These are phyloP conservation scores for Boletus edulis DNA, from an alignment of 768 basidiomycete species.

Conservation along the genomic window DNA sequence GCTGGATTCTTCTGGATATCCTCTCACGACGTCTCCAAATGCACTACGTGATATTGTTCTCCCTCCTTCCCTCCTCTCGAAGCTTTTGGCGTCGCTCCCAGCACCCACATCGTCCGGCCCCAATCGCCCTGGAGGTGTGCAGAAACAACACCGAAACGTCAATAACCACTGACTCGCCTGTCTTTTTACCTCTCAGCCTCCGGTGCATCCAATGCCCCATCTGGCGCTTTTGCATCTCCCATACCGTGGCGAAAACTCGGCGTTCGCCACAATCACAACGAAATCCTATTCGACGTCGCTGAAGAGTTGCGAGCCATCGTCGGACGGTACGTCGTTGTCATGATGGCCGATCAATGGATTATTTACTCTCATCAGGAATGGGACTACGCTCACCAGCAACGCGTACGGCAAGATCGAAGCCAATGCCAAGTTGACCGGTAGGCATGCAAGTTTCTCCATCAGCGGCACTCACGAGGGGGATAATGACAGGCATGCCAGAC, in stretches of 20 bases:
- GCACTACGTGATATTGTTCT: constrained; percentile 91
- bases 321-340: constrained; percentile 23
- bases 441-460: neutral
- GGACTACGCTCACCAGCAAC: constrained; percentile 59
- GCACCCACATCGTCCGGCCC: constrained; percentile 23
- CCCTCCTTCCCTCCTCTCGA: constrained; percentile 82
- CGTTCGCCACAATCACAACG: constrained; percentile 80
- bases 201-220: constrained; percentile 35
- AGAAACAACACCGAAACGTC: neutral
- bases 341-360: neutral
- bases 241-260: constrained; percentile 93
- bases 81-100: constrained; percentile 47
- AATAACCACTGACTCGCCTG: neutral
- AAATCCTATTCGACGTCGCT: constrained; percentile 88
- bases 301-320: constrained; percentile 67
- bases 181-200: constrained; percentile 14
- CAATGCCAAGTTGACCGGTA: constrained; percentile 76
- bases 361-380: constrained; percentile 46
- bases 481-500: constrained; percentile 77
- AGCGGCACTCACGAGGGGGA: neutral
- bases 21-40: constrained; percentile 86
- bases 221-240: constrained; percentile 73
- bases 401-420: constrained; percentile 79
- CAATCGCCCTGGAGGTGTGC: constrained; percentile 30
- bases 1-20: constrained; percentile 90